phyloP scores from a whole-genome alignment of 768 basidiomycete species.

The Strobilomyces confusus region DNA sequence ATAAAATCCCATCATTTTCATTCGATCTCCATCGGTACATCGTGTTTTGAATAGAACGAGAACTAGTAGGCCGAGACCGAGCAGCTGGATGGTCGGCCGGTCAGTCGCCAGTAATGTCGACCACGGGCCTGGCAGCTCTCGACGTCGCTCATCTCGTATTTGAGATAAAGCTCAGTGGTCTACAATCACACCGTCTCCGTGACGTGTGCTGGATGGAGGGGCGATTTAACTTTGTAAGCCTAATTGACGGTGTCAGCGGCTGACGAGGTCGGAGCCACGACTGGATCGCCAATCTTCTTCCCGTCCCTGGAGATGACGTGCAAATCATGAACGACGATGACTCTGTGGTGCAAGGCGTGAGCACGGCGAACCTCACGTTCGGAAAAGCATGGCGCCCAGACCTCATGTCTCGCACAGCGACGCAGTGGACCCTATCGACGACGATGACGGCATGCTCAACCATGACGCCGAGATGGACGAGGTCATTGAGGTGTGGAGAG shows the following conservation, averaged over 20 bases:
- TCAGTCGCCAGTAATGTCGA: too few relatives aligned
- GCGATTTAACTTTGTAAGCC: too few relatives aligned
- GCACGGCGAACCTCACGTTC: background rate
- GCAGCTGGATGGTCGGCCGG: too few relatives aligned
- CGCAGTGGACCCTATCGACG: conserved; percentile 74
- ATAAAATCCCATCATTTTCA: too few relatives aligned
- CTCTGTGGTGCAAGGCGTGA: conserved; percentile 37
- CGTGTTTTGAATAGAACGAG: too few relatives aligned
- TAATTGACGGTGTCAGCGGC: too few relatives aligned
- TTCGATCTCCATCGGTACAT: too few relatives aligned
- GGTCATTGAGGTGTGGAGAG: conserved; percentile 79
- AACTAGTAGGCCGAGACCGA: too few relatives aligned
- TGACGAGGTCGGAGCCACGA: conserved; percentile 26
- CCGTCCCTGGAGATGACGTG: conserved; percentile 47
- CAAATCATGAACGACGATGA: conserved; percentile 75
- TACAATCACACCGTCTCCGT: too few relatives aligned
- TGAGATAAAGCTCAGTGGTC: background rate
- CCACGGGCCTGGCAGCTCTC: background rate
- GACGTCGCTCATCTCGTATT: background rate
- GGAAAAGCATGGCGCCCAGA: conserved; percentile 19
- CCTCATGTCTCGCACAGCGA: conserved; percentile 81
- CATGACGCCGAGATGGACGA: conserved; percentile 62
- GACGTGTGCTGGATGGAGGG: too few relatives aligned
- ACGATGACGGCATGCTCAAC: conserved; percentile 63
- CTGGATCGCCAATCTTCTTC: conserved; percentile 74